A percentile compares a stretch with the other conserved stretches of the same genome.
phyloP scores from a whole-genome alignment of 164 flowering plant genomes.

The Piper betle region DNA sequence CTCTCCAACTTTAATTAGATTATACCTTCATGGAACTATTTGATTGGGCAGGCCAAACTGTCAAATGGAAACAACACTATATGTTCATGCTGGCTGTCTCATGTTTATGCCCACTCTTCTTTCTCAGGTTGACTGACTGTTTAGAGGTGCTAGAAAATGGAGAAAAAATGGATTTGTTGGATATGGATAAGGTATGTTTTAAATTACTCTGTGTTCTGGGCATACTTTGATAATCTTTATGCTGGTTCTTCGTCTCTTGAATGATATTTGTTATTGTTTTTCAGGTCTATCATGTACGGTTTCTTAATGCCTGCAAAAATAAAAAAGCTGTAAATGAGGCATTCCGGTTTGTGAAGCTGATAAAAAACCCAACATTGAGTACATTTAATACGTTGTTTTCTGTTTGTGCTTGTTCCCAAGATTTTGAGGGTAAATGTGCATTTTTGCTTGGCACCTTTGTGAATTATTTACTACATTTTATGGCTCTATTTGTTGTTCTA shows the following conservation, averaged over 20 bases:
- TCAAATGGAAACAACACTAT: neutral
- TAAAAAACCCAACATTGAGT: conserved; percentile 68
- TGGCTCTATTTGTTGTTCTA: neutral
- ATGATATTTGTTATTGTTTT: conserved; percentile 1
- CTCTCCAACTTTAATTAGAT: neutral
- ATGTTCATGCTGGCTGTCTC: neutral
- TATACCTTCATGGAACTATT: neutral
- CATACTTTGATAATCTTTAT: neutral
- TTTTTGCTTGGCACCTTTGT: neutral
- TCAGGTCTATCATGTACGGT: conserved; percentile 73
- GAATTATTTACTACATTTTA: no score
- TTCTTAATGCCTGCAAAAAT: conserved; percentile 49
- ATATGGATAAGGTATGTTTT: conserved; percentile 64
- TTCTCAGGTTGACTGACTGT: conserved; percentile 57
- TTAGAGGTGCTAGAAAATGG: conserved; percentile 60
- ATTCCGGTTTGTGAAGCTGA: conserved; percentile 56
- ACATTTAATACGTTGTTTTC: conserved; percentile 95
- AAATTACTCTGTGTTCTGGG: neutral
- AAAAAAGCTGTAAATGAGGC: conserved; percentile 77
- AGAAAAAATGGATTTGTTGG: conserved; percentile 52
- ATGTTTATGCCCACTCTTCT: neutral
- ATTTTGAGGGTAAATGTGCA: conserved; percentile 53
- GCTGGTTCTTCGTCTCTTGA: neutral
- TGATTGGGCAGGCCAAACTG: neutral
- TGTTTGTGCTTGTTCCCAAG: conserved; percentile 77